Conservation (phyloP, 1,284 basidiomycete species). For the Phellinidium pouzarii region DNA sequence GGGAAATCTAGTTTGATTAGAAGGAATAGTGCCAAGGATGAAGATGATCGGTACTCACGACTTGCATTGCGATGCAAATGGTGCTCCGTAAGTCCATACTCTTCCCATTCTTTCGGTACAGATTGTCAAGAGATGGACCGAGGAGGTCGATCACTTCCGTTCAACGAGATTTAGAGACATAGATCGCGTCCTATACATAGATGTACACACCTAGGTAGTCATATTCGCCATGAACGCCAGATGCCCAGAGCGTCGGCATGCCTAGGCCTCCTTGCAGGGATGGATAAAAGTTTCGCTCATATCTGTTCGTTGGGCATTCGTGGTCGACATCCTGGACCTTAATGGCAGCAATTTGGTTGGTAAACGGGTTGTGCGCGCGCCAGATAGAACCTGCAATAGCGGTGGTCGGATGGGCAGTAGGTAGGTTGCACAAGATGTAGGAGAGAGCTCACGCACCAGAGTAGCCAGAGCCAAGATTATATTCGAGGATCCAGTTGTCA, state of each 20-base stretch:
- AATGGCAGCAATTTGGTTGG: slow-evolving; percentile 53
- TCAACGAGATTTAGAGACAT: background rate
- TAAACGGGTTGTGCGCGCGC: slow-evolving; percentile 50
- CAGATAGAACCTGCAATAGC: slow-evolving; percentile 60
- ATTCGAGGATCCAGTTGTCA: slow-evolving; percentile 19
- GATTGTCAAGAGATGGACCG: slow-evolving; percentile 57
- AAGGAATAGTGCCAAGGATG: background rate
- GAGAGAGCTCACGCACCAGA: slow-evolving; percentile 16
- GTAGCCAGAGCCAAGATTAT: slow-evolving; percentile 20
- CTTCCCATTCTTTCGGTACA: slow-evolving; percentile 50
- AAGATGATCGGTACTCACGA: slow-evolving; percentile 38
- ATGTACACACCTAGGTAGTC: slow-evolving; percentile 44
- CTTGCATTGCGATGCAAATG: slow-evolving; percentile 66
- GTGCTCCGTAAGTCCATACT: slow-evolving; percentile 62
- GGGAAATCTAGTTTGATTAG: slow-evolving; percentile 61
- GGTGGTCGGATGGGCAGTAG: background rate
- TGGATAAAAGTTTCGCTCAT: slow-evolving; percentile 48
- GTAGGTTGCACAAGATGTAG: background rate
- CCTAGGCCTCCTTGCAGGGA: slow-evolving; percentile 62
- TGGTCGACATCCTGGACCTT: slow-evolving; percentile 63
- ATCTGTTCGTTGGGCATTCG: slow-evolving; percentile 62
- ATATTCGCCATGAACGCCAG: slow-evolving; percentile 53
- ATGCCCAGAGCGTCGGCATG: slow-evolving; percentile 61
- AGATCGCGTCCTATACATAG: background rate
- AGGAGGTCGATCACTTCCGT: slow-evolving; percentile 56